phyloP scores from a whole-genome alignment of 2,329 filamentous ascomycete genomes.

The Cryphonectria parasitica region DNA sequence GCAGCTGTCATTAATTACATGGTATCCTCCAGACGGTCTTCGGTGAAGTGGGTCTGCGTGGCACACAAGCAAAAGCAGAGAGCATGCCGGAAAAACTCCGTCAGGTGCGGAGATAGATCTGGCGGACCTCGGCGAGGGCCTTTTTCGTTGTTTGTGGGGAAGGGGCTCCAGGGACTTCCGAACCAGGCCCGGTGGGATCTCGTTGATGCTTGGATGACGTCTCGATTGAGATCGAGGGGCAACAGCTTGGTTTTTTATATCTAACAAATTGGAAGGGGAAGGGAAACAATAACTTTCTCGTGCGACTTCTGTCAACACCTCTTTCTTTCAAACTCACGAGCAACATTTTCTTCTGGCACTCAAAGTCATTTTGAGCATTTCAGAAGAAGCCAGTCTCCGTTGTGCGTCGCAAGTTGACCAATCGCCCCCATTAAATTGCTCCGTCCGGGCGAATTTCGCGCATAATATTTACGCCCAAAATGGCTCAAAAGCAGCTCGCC shows the following conservation, averaged over 20 bases:
- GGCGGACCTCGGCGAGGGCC: background rate
- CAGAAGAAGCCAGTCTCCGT: background rate
- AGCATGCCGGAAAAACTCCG: conserved; percentile 1
- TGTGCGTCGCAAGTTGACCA: background rate
- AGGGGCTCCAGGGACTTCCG: conserved; percentile 24
- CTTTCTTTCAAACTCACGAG: background rate
- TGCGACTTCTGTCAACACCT: background rate
- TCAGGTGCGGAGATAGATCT: background rate
- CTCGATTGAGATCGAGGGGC: background rate
- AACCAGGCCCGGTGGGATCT: conserved; percentile 1
- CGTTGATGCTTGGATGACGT: background rate
- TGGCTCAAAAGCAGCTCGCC: conserved; percentile 32
- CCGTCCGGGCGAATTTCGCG: background rate
- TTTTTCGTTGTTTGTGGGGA: background rate
- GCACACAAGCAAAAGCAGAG: background rate
- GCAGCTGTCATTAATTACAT: background rate
- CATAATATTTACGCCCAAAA: background rate
- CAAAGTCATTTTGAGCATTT: background rate
- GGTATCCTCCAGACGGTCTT: background rate
- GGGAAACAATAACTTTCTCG: background rate
- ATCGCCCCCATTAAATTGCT: background rate
- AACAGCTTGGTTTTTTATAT: background rate
- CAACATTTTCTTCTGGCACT: background rate
- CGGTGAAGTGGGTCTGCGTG: conserved; percentile 8
- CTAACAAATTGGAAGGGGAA: too few species aligned